These are phyloP conservation scores for Boletellus deceptivus DNA, from an alignment of 1,284 basidiomycete species.

Conservation along the genomic window DNA sequence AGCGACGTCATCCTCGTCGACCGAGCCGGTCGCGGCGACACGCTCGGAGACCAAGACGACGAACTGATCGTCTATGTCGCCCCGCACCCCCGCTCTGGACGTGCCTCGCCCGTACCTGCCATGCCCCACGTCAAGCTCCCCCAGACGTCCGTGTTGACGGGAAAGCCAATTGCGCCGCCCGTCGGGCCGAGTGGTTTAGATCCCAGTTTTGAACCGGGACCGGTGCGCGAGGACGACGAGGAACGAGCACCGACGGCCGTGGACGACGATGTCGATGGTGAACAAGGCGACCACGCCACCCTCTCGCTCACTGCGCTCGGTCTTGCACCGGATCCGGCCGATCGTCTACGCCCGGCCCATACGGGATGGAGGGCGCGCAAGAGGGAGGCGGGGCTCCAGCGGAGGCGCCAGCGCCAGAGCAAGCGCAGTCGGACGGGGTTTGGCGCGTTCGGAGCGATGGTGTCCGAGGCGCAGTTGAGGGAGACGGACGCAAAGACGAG, in stretches of 20 bases:
- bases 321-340: constrained; percentile 1
- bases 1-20: constrained; percentile 30
- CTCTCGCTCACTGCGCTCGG: constrained; percentile 13
- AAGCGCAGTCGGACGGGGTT: constrained; percentile 36
- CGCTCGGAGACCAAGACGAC: constrained; percentile 42
- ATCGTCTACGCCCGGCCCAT: neutral
- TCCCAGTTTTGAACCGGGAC: neutral
- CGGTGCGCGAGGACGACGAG: constrained; percentile 8
- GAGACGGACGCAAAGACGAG: constrained; percentile 31
- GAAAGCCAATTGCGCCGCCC: neutral
- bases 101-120: constrained; percentile 13
- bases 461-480: constrained; percentile 52
- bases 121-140: constrained; percentile 21
- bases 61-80: constrained; percentile 63
- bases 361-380: constrained; percentile 22
- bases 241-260: neutral
- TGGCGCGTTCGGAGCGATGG: constrained; percentile 52
- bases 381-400: constrained; percentile 23
- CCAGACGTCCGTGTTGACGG: constrained; percentile 34
- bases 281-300: neutral
- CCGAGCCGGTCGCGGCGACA: constrained; percentile 11
- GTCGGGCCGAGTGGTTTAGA: neutral
- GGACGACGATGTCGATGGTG: neutral
- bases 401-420: constrained; percentile 28
- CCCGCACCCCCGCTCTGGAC: constrained; percentile 45